Percentiles rank a stretch among this genome's conserved stretches.
Evolutionary conservation across 2,329 filamentous ascomycete species (phyloP).

Genomic region (Claviceps capensis): DNA sequence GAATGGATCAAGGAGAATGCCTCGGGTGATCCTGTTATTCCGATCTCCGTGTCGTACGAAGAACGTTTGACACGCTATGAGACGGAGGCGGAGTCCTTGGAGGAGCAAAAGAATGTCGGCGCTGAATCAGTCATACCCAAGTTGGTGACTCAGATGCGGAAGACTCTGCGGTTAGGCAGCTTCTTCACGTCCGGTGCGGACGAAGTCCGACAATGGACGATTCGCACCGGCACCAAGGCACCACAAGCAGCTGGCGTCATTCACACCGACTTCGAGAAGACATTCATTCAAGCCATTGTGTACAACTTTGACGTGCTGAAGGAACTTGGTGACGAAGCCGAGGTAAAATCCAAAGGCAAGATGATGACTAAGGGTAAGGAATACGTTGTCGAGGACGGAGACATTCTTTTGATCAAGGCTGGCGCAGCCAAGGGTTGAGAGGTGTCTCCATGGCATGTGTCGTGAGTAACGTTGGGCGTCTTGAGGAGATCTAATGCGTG

Average conservation of each 20-base stretch:
- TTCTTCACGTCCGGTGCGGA: conserved; percentile 97
- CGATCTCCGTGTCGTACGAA: conserved; percentile 85
- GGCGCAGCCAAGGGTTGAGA: conserved; percentile 59
- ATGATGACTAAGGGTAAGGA: conserved; percentile 98
- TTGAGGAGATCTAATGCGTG: background rate
- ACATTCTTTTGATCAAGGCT: conserved; percentile 77
- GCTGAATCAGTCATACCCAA: conserved; percentile 86
- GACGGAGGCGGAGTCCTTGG: conserved; percentile 60
- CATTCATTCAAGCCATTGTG: conserved; percentile 91
- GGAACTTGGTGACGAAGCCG: conserved; percentile 77
- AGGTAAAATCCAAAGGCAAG: conserved; percentile 89
- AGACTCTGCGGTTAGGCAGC: conserved; percentile 74
- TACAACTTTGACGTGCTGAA: conserved; percentile 77
- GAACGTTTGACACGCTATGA: conserved; percentile 75
- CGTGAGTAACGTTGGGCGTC: background rate
- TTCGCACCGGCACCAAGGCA: conserved; percentile 92
- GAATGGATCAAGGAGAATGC: conserved; percentile 94
- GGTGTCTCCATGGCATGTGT: background rate
- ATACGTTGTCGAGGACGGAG: conserved; percentile 77
- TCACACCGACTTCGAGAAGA: conserved; percentile 98
- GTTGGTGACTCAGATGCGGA: conserved; percentile 85
- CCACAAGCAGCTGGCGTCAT: conserved; percentile 96
- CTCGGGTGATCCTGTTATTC: conserved; percentile 77
- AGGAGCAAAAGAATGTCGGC: conserved; percentile 80
- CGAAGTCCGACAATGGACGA: conserved; percentile 97